Percentiles rank a stretch among this genome's conserved stretches.
These are phyloP conservation scores for Colletotrichum sp. DNA, from an alignment of 2,329 filamentous ascomycete genomes.

Conservation along the genomic window DNA sequence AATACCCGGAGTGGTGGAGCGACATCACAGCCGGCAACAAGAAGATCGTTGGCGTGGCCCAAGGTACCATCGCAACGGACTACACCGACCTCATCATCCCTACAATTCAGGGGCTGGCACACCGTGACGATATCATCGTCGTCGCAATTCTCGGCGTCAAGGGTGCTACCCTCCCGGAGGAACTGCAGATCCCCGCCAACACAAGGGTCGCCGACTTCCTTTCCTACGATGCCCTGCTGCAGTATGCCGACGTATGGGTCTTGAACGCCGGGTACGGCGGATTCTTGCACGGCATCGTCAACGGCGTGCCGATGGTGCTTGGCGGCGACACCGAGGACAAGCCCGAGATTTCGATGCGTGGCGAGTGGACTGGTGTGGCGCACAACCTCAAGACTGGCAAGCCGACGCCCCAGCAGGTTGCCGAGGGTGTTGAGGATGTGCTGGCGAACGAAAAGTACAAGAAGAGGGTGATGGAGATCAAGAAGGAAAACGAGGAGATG, in stretches of 20 bases:
- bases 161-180: slow-evolving; percentile 24
- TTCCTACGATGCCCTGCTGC: slow-evolving; percentile 50
- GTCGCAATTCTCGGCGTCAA: slow-evolving; percentile 33
- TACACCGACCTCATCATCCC: slow-evolving; percentile 48
- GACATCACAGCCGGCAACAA: slow-evolving; percentile 39
- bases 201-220: slow-evolving; percentile 50
- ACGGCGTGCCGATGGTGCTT: slow-evolving; percentile 52
- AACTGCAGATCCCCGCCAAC: slow-evolving; percentile 42
- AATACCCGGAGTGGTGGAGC: slow-evolving; percentile 49
- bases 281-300: slow-evolving; percentile 46
- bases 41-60: slow-evolving; percentile 48
- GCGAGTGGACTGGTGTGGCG: slow-evolving; percentile 47
- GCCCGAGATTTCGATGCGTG: slow-evolving; percentile 42
- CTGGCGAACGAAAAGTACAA: slow-evolving; percentile 33
- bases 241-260: slow-evolving; percentile 48
- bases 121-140: slow-evolving; percentile 40
- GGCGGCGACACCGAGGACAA: slow-evolving; percentile 47
- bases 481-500: slow-evolving; percentile 36
- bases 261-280: slow-evolving; percentile 54
- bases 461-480: slow-evolving; percentile 31
- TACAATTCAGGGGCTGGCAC: slow-evolving; percentile 44
- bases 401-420: slow-evolving; percentile 31
- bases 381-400: slow-evolving; percentile 44
- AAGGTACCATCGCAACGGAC: slow-evolving; percentile 48
- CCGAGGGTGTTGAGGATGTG: slow-evolving; percentile 32